Evolutionary conservation across 116 monocot species (phyloP), one percentile per base, ranked within the genome.

Genomic region (Zostera marina): DNA sequence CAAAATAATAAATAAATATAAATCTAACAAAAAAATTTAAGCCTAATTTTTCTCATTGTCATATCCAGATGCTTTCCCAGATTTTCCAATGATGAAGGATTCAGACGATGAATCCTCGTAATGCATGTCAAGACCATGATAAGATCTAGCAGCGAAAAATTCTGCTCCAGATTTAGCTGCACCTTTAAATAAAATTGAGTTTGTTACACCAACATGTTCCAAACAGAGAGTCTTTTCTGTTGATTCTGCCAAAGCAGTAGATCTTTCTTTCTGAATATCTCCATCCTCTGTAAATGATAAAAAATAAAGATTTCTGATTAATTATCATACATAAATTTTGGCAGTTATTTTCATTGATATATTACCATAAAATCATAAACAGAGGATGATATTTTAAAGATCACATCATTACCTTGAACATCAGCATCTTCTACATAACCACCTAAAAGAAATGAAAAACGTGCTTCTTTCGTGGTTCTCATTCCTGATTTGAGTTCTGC

Each of bases 391-490:
- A 8, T 15, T 16, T 12, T 16, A 19, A 49, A 41, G 55, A 22
- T 49, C 51, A 32, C 11, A 60, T 46, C 11, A 60, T 46, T 81
- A 89, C 96, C 89, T 82, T 67, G 66, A 67, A 51, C 47, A 2
- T 58, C 49, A 63, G 25, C 41, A 75, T 81, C 80, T 72, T 91
- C 87, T 39, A 99, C 62, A 52, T 99, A 99, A 25, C 83, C 83
- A 53, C 91, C 91, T 73, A 81, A 64, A 56, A 99, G 41, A 54
- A 99, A 99, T 24, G 98, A 99, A 81, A 99, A 99, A 14, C 98
- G 78, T 65, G 98, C 98, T 71, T 71, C 70, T 64, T 78, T 70
- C 0, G 59, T 73, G 60, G 59, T 73, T 57, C 32, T 51, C 23
- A 39, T 64, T 8, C 52, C 47, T 52, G 56, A 40, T 63, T 70